Percentiles rank a stretch among this genome's conserved stretches.
Conservation (phyloP, 2,329 filamentous ascomycete species). For the Dactylella cylindrospora region DNA sequence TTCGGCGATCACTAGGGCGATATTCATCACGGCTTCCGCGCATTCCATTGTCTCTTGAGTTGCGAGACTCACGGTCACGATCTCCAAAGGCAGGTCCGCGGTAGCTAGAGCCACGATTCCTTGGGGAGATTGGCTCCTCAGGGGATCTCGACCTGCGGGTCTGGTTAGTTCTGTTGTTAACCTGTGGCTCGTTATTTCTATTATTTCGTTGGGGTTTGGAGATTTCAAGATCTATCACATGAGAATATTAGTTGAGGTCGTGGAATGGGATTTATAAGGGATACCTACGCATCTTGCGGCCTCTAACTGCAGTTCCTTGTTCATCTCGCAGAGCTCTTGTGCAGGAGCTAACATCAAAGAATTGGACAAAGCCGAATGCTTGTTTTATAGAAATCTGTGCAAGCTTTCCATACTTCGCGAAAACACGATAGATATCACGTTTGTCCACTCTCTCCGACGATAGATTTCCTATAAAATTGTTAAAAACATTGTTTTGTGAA, state of each 20-base stretch:
- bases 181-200: conserved; percentile 59
- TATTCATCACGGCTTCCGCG: conserved; percentile 63
- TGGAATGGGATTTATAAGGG: neutral
- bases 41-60: conserved; percentile 43
- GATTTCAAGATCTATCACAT: conserved; percentile 72
- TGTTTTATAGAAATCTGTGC: conserved; percentile 96
- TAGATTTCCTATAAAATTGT: conserved; percentile 69
- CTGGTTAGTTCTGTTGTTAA: conserved; percentile 50
- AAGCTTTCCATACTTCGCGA: conserved; percentile 79
- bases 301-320: conserved; percentile 77
- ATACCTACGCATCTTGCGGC: conserved; percentile 86
- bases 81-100: conserved; percentile 51
- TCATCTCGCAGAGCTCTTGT: conserved; percentile 72
- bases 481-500: conserved; percentile 46
- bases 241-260: conserved; percentile 33
- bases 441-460: conserved; percentile 92
- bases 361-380: conserved; percentile 96
- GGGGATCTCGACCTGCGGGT: conserved; percentile 53
- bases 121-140: conserved; percentile 46
- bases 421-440: conserved; percentile 87
- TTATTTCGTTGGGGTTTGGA: conserved; percentile 84
- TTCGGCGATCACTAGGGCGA: conserved; percentile 52
- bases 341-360: conserved; percentile 74
- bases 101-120: conserved; percentile 55
- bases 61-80: conserved; percentile 53